Evolutionary conservation across 2,329 filamentous ascomycete genomes (phyloP), one percentile per base, ranked within the genome.

Genomic region (Aspergillus spinulosporus): DNA sequence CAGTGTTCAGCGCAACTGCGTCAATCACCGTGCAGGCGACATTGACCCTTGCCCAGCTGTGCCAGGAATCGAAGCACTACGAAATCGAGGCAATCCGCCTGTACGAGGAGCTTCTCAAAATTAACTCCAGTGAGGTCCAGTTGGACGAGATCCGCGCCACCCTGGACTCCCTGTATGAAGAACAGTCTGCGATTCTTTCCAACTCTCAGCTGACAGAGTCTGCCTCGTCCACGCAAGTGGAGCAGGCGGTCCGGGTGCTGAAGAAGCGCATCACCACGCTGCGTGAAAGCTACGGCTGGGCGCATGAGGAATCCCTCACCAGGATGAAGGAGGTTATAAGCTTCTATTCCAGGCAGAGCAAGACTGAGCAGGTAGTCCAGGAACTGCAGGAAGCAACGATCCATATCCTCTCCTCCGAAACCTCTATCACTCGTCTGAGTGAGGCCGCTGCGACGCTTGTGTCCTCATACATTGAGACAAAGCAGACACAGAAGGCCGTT

Each of bases 1-100:
- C 60, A 2, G 57, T 74, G 1, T 76, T 73, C 42, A 66, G 72
- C 21, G 65, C 65, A 0, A 69, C 64, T 9, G 68, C 72, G 3
- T 66, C 68, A 2, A 72, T 76, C 51, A 75, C 72, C 2, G 62
- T 75, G 21, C 64, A 71, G 56, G 69, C 72, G 1, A 74, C 72
- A 1, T 54, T 71, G 46, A 67, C 64, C 0, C 65, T 76, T 4
- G 72, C 73, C 3, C 68, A 67, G 52, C 54, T 76, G 11, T 76
- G 72, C 58, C 70, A 73, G 59, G 72, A 74, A 56, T 72, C 72
- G 2, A 71, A 71, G 62, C 62, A 61, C 5, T 69, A 71, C 49
- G 70, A 75, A 62, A 46, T 58, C 4, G 68, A 74, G 47, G 73
- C 72, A 1, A 68, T 76, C 12, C 32, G 53, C 1, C 61, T 75